Evolutionary conservation across 2,329 filamentous ascomycete genomes (phyloP).

Genomic region (Arthrobotrys pseudoclavata): DNA sequence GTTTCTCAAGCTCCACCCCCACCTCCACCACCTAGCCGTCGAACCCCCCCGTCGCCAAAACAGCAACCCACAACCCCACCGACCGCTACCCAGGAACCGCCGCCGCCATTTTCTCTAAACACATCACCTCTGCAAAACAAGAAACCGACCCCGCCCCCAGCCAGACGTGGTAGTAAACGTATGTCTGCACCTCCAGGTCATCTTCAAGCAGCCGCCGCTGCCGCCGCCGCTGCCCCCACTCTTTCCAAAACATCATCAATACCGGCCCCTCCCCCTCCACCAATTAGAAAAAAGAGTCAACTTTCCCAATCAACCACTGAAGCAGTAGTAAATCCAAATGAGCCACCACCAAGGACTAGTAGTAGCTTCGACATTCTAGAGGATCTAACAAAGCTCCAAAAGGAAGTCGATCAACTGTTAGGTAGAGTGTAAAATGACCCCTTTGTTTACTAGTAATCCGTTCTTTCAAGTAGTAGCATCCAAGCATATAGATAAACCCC

Average conservation of each 20-base stretch:
- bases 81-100: constrained; percentile 24
- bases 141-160: constrained; percentile 46
- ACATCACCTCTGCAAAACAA: constrained; percentile 46
- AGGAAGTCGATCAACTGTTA: constrained; percentile 79
- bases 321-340: constrained; percentile 57
- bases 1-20: constrained; percentile 47
- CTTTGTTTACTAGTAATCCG: neutral
- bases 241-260: constrained; percentile 46
- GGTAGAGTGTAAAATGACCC: constrained; percentile 64
- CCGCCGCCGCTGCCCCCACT: constrained; percentile 61
- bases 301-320: constrained; percentile 53
- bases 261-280: constrained; percentile 56
- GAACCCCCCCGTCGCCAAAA: constrained; percentile 45
- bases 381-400: constrained; percentile 78
- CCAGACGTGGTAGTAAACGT: constrained; percentile 52
- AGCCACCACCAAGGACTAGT: constrained; percentile 61
- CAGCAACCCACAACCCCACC: constrained; percentile 40
- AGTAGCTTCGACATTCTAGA: constrained; percentile 74
- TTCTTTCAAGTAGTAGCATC: constrained; percentile 1
- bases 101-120: constrained; percentile 37
- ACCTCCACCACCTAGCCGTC: constrained; percentile 59
- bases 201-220: constrained; percentile 20
- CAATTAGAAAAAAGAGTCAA: constrained; percentile 47
- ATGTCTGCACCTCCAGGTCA: constrained; percentile 47
- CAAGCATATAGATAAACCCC: constrained; percentile 8